These are phyloP conservation scores for Pseudogymnoascus sp. DNA, from an alignment of 2,329 filamentous ascomycete genomes.

Conservation along the genomic window DNA sequence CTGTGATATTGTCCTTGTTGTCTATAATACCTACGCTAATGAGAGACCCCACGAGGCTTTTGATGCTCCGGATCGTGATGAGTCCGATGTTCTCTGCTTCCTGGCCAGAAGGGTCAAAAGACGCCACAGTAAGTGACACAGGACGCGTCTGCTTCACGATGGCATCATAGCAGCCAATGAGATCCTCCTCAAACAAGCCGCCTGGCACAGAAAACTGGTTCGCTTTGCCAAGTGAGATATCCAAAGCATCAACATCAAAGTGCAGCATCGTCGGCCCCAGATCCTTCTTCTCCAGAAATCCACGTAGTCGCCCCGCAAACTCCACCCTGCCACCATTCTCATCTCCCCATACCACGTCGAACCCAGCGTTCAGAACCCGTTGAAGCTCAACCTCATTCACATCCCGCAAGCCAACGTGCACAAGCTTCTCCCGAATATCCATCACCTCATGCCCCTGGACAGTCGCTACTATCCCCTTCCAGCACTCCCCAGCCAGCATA, in stretches of 20 bases:
- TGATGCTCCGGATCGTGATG: background rate
- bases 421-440: conserved; percentile 16
- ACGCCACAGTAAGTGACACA: conserved; percentile 5
- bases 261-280: conserved; percentile 26
- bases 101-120: conserved; percentile 6
- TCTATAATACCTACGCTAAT: background rate
- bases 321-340: conserved; percentile 14
- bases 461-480: conserved; percentile 25
- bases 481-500: conserved; percentile 30
- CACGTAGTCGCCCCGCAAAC: conserved; percentile 14
- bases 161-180: conserved; percentile 14
- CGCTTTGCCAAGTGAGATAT: conserved; percentile 27
- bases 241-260: conserved; percentile 30
- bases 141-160: background rate
- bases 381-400: conserved; percentile 24
- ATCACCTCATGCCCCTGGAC: conserved; percentile 24
- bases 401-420: conserved; percentile 25
- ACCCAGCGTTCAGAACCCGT: conserved; percentile 26
- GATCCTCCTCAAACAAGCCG: conserved; percentile 25
- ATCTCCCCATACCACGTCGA: conserved; percentile 26
- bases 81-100: conserved; percentile 1
- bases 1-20: background rate
- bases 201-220: conserved; percentile 31
- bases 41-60: background rate
- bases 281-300: conserved; percentile 8